Evolutionary conservation across 352 stramenopile genomes (phyloP), one percentile per base, ranked within the genome.

Genomic region (Globisporangium nodosum): DNA sequence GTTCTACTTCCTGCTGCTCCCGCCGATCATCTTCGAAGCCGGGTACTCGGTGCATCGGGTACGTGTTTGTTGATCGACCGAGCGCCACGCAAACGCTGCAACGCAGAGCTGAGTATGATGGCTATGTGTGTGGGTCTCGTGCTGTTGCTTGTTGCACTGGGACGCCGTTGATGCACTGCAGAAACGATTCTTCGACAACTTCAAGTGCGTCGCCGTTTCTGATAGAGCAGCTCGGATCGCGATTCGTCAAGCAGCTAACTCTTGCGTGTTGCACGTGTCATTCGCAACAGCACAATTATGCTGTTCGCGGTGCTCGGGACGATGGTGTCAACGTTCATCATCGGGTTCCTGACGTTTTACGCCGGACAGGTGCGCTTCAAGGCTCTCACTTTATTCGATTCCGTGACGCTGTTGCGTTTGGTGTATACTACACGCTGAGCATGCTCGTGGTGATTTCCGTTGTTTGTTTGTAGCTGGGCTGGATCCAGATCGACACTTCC

Each of bases 1-100:
- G 16, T 99, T 99, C 66, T 99, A 98, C 74, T 99, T 98, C 63
- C 63, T 98, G 21, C 69, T 99, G 49, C 72, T 99, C 45, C 96
- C 96, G 20, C 94, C 95, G 7, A 99, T 99, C 58, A 99, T 99
- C 59, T 99, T 99, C 64, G 96, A 99, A 74, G 96, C 94, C 0
- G 95, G 96, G 0, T 98, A 98, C 68, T 97, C 88, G 35, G 69
- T 98, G 1, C 78, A 93, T 67, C 71, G 80, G 65, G 80, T 88
- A 65, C 39, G 49, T n/a, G 18, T 5, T n/a, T 8, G 5, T 9
- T 35, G 40, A 46, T 16, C 11, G 40, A 15, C 3, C 39, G 39
- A 43, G 39, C 39, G 39, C 24, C 24, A 27, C 24, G 24, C 24
- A 1, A 27, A 27, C 24, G 24, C 24, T 27, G 24, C 24, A 27